A percentile compares a stretch with the other conserved stretches of the same genome.
Evolutionary conservation across 176 grass and related monocot genomes (phyloP).

Genomic region (Oropetium thomaeum): DNA sequence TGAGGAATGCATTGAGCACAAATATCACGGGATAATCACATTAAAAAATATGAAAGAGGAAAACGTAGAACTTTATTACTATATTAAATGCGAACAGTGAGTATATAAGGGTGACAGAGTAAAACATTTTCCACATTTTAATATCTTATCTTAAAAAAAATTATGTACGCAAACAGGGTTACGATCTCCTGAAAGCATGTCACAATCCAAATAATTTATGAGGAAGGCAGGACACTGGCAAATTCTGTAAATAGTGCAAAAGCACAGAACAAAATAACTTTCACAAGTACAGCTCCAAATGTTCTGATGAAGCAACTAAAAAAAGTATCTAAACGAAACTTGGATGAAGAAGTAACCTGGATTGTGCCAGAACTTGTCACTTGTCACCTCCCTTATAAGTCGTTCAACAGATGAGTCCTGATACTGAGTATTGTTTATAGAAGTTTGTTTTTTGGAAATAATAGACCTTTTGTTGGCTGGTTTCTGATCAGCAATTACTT

Average conservation of each 20-base stretch:
- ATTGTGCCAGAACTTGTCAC: slow-evolving; percentile 97
- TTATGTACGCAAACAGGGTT: not conserved
- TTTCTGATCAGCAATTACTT: slow-evolving; percentile 64
- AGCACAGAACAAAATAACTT: not conserved
- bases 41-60: slow-evolving; percentile 3
- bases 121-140: not conserved
- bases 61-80: slow-evolving; percentile 3
- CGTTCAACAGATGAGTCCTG: slow-evolving; percentile 93
- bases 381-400: slow-evolving; percentile 95
- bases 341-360: slow-evolving; percentile 57
- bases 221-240: not conserved
- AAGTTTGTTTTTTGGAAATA: slow-evolving; percentile 78
- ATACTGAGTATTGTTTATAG: slow-evolving; percentile 53
- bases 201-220: not conserved
- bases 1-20: slow-evolving; percentile 7
- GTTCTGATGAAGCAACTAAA: not conserved
- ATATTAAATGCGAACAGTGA: slow-evolving; percentile 7
- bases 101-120: not conserved
- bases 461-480: slow-evolving; percentile 61
- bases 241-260: not conserved
- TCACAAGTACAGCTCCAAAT: not conserved
- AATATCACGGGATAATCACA: not conserved
- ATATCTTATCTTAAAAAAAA: slow-evolving; percentile 20
- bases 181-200: not conserved
- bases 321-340: slow-evolving; percentile 12